Evolutionary conservation across 2,329 filamentous ascomycete species (phyloP), one percentile per base, ranked within the genome.

Genomic region (Metarhizium sp.): DNA sequence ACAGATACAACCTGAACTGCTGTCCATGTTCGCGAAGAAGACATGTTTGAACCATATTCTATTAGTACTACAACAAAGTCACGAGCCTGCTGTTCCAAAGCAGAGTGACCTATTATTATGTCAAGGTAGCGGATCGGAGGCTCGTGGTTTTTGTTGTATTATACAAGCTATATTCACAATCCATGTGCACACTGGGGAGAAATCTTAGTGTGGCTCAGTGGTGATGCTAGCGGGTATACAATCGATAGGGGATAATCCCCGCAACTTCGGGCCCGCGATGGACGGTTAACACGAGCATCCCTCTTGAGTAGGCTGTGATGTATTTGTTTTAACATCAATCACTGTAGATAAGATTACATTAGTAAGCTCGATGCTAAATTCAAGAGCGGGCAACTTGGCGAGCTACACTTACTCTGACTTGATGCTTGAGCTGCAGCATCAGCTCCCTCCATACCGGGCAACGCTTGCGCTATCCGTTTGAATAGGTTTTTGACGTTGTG

Each of bases 401-500:
- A 45, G 42, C 18, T 20, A 40, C 20, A 82, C 87, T 66, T 78
- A 94, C 89, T 95, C 75, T 92, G 90, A 71, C 75, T 85, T 10
- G 80, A 78, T 48, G 81, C 80, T 71, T 89, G 86, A 58, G 85
- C 85, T 63, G 87, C 85, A 63, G 86, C 84, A 61, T 90, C 88
- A 62, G 91, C 86, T 14, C 90, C 91, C 72, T 99, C 94, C 94
- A 99, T 97, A 25, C 94, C 94, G 7, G 94, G 94, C 64, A 99
- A 77, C 42, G 95, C 94, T 74, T 99, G 94, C 45, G 95, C 94
- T 82, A 99, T 99, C 77, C 91, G 87, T 79, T 92, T 90, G 77
- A 99, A 99, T 56, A 99, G 78, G 63, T 87, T 89, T 80, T 99
- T 99, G 64, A 99, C 95, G 69, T 99, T 99, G 74, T 97, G 91